Conservation (phyloP, 2,329 filamentous ascomycete species). For the Colletotrichum karsti region DNA sequence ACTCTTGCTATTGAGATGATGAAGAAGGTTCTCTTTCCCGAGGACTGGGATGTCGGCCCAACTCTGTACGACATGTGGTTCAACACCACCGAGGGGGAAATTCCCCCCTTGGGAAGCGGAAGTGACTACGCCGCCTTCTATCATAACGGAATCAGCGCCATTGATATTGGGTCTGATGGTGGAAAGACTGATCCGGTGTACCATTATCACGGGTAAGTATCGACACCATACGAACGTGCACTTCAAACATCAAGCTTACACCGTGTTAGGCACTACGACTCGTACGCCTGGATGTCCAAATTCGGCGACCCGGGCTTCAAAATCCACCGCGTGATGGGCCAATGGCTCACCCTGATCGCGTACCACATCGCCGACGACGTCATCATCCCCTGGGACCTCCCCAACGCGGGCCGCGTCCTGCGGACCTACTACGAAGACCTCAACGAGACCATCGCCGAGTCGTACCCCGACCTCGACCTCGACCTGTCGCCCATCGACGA, state of each 20-base stretch:
- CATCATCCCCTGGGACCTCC: slow-evolving; percentile 22
- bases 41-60: slow-evolving; percentile 18
- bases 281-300: slow-evolving; percentile 58
- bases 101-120: slow-evolving; percentile 6
- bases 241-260: too few relatives aligned
- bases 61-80: slow-evolving; percentile 26
- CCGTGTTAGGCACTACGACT: slow-evolving; percentile 26
- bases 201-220: slow-evolving; percentile 8
- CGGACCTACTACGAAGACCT: slow-evolving; percentile 20
- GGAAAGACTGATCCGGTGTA: slow-evolving; percentile 22
- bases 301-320: slow-evolving; percentile 60
- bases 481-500: slow-evolving; percentile 10
- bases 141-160: slow-evolving; percentile 19
- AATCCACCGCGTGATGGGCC: slow-evolving; percentile 57
- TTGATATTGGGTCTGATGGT: slow-evolving; percentile 17
- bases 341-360: slow-evolving; percentile 33
- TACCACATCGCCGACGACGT: slow-evolving; percentile 22
- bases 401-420: slow-evolving; percentile 15
- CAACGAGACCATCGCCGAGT: slow-evolving; percentile 1
- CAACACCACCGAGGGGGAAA: slow-evolving; percentile 13
- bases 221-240: too few relatives aligned
- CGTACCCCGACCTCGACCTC: neutral
- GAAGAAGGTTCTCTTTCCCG: slow-evolving; percentile 22
- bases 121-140: slow-evolving; percentile 23
- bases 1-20: slow-evolving; percentile 19